Evolutionary conservation across 768 basidiomycete genomes (phyloP).

Genomic region (Mrakia gelida): DNA sequence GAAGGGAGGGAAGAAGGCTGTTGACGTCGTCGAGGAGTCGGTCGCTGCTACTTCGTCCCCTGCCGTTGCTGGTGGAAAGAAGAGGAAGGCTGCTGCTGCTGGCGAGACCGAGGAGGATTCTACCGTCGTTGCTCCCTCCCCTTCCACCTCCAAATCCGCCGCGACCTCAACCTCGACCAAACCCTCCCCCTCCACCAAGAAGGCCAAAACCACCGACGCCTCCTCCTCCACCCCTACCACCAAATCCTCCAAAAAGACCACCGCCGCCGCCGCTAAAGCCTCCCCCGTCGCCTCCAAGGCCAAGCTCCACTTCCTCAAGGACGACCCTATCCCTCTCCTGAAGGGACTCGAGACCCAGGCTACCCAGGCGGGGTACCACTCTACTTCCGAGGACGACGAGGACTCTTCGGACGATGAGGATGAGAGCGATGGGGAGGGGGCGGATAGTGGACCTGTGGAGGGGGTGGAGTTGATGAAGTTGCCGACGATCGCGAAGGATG

Average conservation of each 20-base stretch:
- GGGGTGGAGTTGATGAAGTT: conserved; percentile 63
- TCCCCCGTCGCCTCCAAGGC: conserved; percentile 13
- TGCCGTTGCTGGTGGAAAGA: conserved; percentile 10
- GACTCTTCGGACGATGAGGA: conserved; percentile 31
- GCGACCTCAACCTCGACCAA: background rate
- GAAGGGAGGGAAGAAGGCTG: background rate
- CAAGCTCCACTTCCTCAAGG: conserved; percentile 20
- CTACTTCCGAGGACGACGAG: conserved; percentile 31
- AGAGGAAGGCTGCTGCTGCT: conserved; percentile 7
- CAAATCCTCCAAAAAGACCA: background rate
- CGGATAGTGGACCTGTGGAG: conserved; percentile 33
- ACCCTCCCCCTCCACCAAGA: background rate
- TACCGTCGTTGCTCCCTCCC: background rate
- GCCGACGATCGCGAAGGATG: conserved; percentile 84
- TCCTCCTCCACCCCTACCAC: background rate
- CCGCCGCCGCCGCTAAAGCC: background rate
- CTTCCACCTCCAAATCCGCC: background rate
- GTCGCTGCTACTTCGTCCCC: background rate
- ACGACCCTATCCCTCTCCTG: conserved; percentile 16
- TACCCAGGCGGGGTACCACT: conserved; percentile 28
- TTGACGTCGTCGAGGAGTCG: background rate
- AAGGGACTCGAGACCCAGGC: conserved; percentile 16
- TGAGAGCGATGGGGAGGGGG: conserved; percentile 7
- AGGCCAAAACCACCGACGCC: background rate
- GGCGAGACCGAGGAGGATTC: background rate